Base-by-base conservation (phyloP, 2,329 filamentous ascomycete species). In the Xylaria polymorpha region DNA sequence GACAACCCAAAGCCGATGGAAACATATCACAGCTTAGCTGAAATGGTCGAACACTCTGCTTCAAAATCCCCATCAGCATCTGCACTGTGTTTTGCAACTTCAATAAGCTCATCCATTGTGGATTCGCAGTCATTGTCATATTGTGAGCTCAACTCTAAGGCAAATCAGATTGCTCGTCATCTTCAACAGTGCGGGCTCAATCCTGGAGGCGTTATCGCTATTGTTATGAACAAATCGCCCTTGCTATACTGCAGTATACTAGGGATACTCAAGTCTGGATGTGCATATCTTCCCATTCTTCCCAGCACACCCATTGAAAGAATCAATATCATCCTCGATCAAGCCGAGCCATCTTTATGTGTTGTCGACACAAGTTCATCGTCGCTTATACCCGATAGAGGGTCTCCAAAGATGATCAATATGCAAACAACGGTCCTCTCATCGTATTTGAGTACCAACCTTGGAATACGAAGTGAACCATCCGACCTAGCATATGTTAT, bases 271-370 rank as follows among this genome's bases (percentile, higher is more conserved):
- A 97, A 97, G 75, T 83, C 88, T 5, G 93, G 93, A 9, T 90
- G 90, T 74, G 93, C 90, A 8, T 96, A 97, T 75, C 81, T 97
- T n/a, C 93, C 94, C 0, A 83, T 97, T 4, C 85, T 93, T 0
- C 91, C 92, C 0, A 88, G 86, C n/a, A 92, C 90, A 0, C 93
- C 94, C 0, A 25, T 76, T 0, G 85, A 88, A 10, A 85, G 92
- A 60, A 82, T 92, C 0, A 77, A 82, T 2, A 82, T 85, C 2
- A 92, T 96, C 25, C 72, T 97, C 18, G 71, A 79, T 0, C 88
- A 93, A 73, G 87, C 91, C 0, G 79, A 82, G 0, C 83, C 90
- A 2, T 69, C 62, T 15, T 57, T 83, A 9, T 87, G 85, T 65
- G 63, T 88, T 1, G 76, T 81, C 1, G 83, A 87, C 58, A 72